A percentile compares a stretch with the other conserved stretches of the same genome.
These are phyloP conservation scores for Phylloporus sp. DNA, from an alignment of 768 basidiomycete species.

Conservation along the genomic window DNA sequence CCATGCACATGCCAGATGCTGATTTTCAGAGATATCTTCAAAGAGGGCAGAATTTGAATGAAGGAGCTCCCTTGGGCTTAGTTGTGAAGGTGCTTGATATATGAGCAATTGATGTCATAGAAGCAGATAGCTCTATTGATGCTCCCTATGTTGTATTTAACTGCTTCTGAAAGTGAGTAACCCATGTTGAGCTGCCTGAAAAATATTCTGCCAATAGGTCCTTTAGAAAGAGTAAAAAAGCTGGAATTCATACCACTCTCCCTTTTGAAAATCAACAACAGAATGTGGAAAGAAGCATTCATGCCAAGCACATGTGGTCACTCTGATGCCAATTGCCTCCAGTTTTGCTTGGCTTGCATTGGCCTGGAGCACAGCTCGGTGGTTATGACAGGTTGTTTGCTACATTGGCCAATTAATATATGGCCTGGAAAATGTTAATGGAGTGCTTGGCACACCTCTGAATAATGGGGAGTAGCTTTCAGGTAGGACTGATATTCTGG, in stretches of 20 bases:
- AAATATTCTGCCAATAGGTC: too few relatives aligned
- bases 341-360: neutral
- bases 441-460: too few relatives aligned
- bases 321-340: neutral
- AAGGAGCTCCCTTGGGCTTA: neutral
- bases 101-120: constrained; percentile 9
- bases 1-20: constrained; percentile 26
- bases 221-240: too few relatives aligned
- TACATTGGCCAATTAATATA: too few relatives aligned
- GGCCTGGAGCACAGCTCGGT: neutral
- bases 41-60: neutral
- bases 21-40: constrained; percentile 14
- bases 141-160: neutral
- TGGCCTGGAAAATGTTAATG: too few relatives aligned
- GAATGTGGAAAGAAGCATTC: neutral
- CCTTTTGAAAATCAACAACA: neutral
- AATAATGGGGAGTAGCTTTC: too few relatives aligned
- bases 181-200: constrained; percentile 10
- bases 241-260: neutral
- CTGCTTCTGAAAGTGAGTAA: neutral
- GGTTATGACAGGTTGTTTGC: neutral
- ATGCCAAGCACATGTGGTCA: neutral
- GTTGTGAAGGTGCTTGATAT: constrained; percentile 1
- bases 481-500: too few relatives aligned
- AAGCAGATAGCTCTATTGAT: neutral